Evolutionary conservation across 2,329 filamentous ascomycete species (phyloP), one percentile per base, ranked within the genome.

Genomic region (Volutella citrinella): DNA sequence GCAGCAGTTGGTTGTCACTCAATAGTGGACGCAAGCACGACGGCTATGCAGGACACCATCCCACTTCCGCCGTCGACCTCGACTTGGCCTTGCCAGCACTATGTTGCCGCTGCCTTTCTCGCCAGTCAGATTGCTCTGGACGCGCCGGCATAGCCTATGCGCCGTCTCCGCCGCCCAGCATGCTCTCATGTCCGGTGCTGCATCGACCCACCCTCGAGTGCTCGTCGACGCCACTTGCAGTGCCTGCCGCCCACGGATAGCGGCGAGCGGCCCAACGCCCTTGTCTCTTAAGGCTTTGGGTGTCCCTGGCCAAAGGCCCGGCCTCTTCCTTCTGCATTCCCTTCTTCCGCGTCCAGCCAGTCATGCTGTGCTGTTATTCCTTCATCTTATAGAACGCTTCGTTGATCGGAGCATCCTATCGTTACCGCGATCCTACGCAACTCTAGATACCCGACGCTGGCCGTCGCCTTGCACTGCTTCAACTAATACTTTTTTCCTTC

Each of bases 331-430:
- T 60, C 49, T 52, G 44, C 51, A 55, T 55, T 61, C 53, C 46
- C 53, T 56, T 56, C 58, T 61, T 56, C 52, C 48, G 48, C 52
- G 52, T 54, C 42, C 49, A 45, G 51, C 48, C 40, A 52, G 48
- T 46, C 37, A 39, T 46, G 43, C 48, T 49, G 45, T 46, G 24
- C 48, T 45, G 51, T 52, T 53, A 38, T 52, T 49, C 38, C 20
- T 22, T 22, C 20, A 54, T 51, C 33, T 40, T 56, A 58, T 56
- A 52, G 38, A 47, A 56, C 35, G 55, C 56, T 63, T 67, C 61
- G 64, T 68, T 66, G 65, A 68, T 41, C 65, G 61, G 65, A 57
- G 61, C 58, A 63, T 57, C 60, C 64, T 61, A 55, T 65, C 63
- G 48, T 65, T 66, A 48, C 42, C 30, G 32, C 42, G 36, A 35